phyloP scores from a whole-genome alignment of 208 protist genomes.

The Novymonas esmeraldas region DNA sequence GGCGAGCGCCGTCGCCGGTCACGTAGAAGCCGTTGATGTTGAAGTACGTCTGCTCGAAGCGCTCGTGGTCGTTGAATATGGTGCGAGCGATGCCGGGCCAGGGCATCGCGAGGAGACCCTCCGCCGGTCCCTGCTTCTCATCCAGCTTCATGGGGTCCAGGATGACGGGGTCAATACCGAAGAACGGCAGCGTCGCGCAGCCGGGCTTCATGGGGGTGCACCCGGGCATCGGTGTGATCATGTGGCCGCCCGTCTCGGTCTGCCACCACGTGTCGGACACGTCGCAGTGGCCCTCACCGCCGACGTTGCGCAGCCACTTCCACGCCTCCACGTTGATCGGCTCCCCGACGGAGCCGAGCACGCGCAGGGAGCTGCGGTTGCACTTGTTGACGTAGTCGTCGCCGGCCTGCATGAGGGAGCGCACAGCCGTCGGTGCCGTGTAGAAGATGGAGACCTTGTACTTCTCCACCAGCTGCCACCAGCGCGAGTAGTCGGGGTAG shows the following conservation, averaged over 20 bases:
- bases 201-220: slow-evolving; percentile 95
- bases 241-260: slow-evolving; percentile 97
- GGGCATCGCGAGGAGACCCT: slow-evolving; percentile 87
- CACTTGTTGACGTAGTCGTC: slow-evolving; percentile 73
- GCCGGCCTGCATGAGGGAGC: slow-evolving; percentile 76
- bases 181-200: slow-evolving; percentile 96
- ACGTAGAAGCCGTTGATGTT: slow-evolving; percentile 94
- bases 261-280: slow-evolving; percentile 99
- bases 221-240: slow-evolving; percentile 96
- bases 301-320: slow-evolving; percentile 92
- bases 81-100: slow-evolving; percentile 95
- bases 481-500: slow-evolving; percentile 87
- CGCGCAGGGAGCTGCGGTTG: slow-evolving; percentile 79
- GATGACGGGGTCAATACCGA: slow-evolving; percentile 94
- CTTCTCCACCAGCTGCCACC: slow-evolving; percentile 95
- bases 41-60: slow-evolving; percentile 95
- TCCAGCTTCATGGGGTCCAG: slow-evolving; percentile 69
- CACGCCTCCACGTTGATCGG: slow-evolving; percentile 96
- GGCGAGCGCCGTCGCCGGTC: slow-evolving; percentile 95
- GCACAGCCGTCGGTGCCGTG: slow-evolving; percentile 97
- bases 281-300: slow-evolving; percentile 90
- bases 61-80: slow-evolving; percentile 87
- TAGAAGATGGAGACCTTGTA: slow-evolving; percentile 97
- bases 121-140: slow-evolving; percentile 57
- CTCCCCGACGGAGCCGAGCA: slow-evolving; percentile 98